A percentile compares a stretch with the other conserved stretches of the same genome.
These are phyloP conservation scores for Cucurbita ficifolia DNA, from an alignment of 306 rosid genomes.

Conservation along the genomic window DNA sequence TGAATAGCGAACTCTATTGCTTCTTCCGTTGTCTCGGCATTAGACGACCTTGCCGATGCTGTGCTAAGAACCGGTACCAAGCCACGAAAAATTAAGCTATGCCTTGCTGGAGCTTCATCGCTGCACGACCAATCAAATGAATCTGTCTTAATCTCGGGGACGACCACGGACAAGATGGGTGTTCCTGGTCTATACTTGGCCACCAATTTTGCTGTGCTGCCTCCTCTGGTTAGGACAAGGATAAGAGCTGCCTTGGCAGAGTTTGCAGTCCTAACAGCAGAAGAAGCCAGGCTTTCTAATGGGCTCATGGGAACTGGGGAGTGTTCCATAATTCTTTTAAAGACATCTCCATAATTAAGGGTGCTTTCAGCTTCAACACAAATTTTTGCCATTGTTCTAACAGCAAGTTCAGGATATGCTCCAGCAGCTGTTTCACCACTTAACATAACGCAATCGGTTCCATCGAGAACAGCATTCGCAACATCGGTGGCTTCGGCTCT, in stretches of 20 bases:
- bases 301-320: conserved; percentile 87
- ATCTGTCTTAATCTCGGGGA: conserved; percentile 85
- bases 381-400: conserved; percentile 68
- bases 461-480: conserved; percentile 86
- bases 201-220: conserved; percentile 83
- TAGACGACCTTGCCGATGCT: conserved; percentile 84
- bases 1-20: conserved; percentile 71
- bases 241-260: conserved; percentile 64
- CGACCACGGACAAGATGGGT: conserved; percentile 91
- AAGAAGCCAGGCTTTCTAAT: conserved; percentile 76
- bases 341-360: conserved; percentile 59
- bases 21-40: conserved; percentile 80
- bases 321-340: conserved; percentile 73
- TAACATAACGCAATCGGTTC: conserved; percentile 86
- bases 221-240: conserved; percentile 71
- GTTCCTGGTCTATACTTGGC: conserved; percentile 96
- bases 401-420: conserved; percentile 83
- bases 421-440: conserved; percentile 95
- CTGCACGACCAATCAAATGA: conserved; percentile 93
- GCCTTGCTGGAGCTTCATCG: conserved; percentile 96
- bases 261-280: conserved; percentile 79
- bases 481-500: conserved; percentile 75
- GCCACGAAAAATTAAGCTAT: conserved; percentile 94
- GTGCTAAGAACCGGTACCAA: conserved; percentile 77
- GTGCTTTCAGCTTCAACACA: conserved; percentile 78